Base-by-base conservation (phyloP, 352 stramenopile species). In the Globisporangium echinulatum region DNA sequence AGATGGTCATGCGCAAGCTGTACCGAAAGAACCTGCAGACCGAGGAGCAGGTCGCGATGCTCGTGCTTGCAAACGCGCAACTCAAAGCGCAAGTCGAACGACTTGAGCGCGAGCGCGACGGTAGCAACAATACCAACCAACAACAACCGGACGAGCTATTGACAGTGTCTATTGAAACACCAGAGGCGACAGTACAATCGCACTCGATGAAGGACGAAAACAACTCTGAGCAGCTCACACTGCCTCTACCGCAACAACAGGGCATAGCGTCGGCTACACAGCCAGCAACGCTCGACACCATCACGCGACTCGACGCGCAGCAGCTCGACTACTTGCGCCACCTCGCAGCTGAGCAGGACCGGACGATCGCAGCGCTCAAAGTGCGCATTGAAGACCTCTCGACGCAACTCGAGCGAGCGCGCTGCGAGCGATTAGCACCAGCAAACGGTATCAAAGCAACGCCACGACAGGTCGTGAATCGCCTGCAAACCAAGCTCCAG, bases 1-100 rank as follows among this genome's bases (percentile, higher is more conserved):
- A 85, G 58, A 79, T 78, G 68, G 75, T 85, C 51, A 85, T 85
- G 68, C 70, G 71, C 39, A 85, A 85, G 53, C 68, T 85, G 2
- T 85, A 82, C 57, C 70, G 72, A 56, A 79, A 80, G 56, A 85
- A 82, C 47, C 19, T 82, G 40, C 54, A 71, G 14, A 72, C 70
- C 0, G 75, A 85, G 33, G 64, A 82, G 43, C 64, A 64, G 1
- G 58, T 75, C 10, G 62, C 59, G 0, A 48, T 54, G 7, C 43
- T 72, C 7, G 70, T 74, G 48, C 47, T 60, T 6, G 60, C 77
- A 38, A 74, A 73, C 46, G 53, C 62, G 2, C n/a, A 52, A 17
- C 40, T 71, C 19, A 13, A 38, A 14, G 47, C 65, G n/a, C 58
- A 51, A 68, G 54, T 77, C 15, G 19, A 52, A 5, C 57, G 68